Base-by-base conservation (phyloP, 2,329 filamentous ascomycete species). In the Huntiella decipiens region DNA sequence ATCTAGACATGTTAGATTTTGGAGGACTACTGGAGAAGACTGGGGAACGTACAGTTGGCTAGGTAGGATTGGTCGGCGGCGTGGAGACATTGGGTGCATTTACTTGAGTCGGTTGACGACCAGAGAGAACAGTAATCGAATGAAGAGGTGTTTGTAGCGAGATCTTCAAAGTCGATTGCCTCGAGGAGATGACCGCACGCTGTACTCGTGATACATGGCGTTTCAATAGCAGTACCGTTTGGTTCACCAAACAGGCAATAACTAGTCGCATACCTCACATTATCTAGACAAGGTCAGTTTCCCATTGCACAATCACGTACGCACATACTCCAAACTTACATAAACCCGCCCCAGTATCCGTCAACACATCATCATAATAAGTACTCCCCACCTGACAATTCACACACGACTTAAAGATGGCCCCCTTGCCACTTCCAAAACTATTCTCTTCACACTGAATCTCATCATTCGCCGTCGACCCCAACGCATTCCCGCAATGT, bases 51-150 rank as follows among this genome's bases (percentile, higher is more conserved):
- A 73, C 70, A 77, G 52, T 79, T 79, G 46, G 61, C 61, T n/a
- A 74, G 48, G 47, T 63, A 70, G 19, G 62, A 52, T 16, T 62
- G 54, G 3, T 56, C 54, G 1, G 56, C 56, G 1, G 58, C 55
- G 2, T 53, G 48, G 4, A 77, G 57, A 52, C 74, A 79, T 0
- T 60, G 52, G 0, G 56, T 58, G 53, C 74, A 77, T 44, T 68
- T 63, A 1, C 55, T 15, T 0, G 64, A 53, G 4, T 64, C 57
- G 7, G 53, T 53, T 1, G 61, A 53, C 2, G 61, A 59, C 68
- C 73, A 74, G 0, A 52, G 22, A 13, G 63, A 56, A 54, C 75
- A 79, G 54, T 73, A 79, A 28, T 67, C 68, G 50, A 69, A 77
- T 6, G 62, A 54, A 1, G 61, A 62, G 17, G 59, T 58, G 11